These are phyloP conservation scores for Petrea volubilis DNA, from an alignment of 257 asterid genomes.

Conservation along the genomic window DNA sequence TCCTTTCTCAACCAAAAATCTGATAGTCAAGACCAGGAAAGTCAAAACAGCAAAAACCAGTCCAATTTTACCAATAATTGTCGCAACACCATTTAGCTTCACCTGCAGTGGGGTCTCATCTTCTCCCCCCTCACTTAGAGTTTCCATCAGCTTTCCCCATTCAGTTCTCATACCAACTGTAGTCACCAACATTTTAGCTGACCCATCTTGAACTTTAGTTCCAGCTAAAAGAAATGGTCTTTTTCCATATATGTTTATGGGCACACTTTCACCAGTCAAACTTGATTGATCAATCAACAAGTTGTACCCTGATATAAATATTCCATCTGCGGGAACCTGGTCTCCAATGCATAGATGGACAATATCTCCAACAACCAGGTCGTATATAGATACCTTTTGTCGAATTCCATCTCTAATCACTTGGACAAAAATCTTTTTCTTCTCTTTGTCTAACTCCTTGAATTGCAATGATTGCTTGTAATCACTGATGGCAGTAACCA, in stretches of 20 bases:
- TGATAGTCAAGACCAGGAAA: conserved; percentile 59
- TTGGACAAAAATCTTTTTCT: conserved; percentile 86
- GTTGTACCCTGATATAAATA: conserved; percentile 75
- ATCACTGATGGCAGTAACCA: conserved; percentile 91
- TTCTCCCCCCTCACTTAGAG: conserved; percentile 90
- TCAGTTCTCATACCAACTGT: conserved; percentile 99
- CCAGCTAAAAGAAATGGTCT: conserved; percentile 90
- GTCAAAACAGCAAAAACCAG: conserved; percentile 70
- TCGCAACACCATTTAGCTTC: conserved; percentile 95
- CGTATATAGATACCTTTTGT: conserved; percentile 80
- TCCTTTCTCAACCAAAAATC: conserved; percentile 76
- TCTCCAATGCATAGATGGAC: conserved; percentile 79
- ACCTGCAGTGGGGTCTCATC: conserved; percentile 99
- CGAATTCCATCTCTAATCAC: conserved; percentile 80
- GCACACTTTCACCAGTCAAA: conserved; percentile 92
- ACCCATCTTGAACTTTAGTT: conserved; percentile 86
- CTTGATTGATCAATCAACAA: conserved; percentile 93
- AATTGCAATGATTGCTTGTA: conserved; percentile 97
- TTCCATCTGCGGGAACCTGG: conserved; percentile 89
- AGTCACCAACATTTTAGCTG: conserved; percentile 89
- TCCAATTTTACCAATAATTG: conserved; percentile 93
- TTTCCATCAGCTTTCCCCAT: conserved; percentile 99
- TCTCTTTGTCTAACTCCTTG: conserved; percentile 92
- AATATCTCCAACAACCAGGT: conserved; percentile 90
- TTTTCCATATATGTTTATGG: conserved; percentile 66